phyloP scores from a whole-genome alignment of 345 rosid species.

The Citrus hindsii region DNA sequence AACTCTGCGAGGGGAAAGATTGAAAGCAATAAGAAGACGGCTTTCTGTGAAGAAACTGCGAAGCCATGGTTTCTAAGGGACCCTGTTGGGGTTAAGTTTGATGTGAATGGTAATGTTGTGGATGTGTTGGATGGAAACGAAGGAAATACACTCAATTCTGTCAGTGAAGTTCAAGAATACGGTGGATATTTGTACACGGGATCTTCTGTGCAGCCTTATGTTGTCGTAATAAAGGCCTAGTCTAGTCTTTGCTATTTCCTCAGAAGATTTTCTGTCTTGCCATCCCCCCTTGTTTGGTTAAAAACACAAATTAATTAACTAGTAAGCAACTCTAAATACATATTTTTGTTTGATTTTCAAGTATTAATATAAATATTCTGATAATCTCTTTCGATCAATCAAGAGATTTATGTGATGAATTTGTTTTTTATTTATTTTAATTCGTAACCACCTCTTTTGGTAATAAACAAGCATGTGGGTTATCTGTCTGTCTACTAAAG shows the following conservation, averaged over 20 bases:
- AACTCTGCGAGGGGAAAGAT: slow-evolving; percentile 36
- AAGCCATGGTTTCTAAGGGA: slow-evolving; percentile 18
- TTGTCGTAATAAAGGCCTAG: slow-evolving; percentile 10
- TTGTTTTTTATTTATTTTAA: too few species aligned
- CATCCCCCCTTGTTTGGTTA: too few species aligned
- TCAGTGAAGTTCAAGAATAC: slow-evolving; percentile 41
- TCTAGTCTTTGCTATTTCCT: neutral
- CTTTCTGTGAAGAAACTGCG: neutral
- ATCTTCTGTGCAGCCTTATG: slow-evolving; percentile 32
- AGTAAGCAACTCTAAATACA: too few species aligned
- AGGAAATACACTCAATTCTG: slow-evolving; percentile 24
- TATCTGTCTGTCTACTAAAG: too few species aligned
- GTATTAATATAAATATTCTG: too few species aligned
- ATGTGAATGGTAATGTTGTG: slow-evolving; percentile 25
- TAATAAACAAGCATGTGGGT: too few species aligned
- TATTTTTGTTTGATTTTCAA: too few species aligned
- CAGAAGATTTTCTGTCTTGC: neutral
- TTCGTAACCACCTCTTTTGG: too few species aligned
- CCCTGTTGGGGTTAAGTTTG: slow-evolving; percentile 36
- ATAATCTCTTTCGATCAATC: neutral
- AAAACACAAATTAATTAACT: too few species aligned
- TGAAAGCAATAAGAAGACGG: neutral
- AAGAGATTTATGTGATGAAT: neutral
- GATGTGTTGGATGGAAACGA: slow-evolving; percentile 27
- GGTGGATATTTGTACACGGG: slow-evolving; percentile 35